These are phyloP conservation scores for Chaetomiaceae sp. DNA, from an alignment of 2,329 filamentous ascomycete species.

Conservation along the genomic window DNA sequence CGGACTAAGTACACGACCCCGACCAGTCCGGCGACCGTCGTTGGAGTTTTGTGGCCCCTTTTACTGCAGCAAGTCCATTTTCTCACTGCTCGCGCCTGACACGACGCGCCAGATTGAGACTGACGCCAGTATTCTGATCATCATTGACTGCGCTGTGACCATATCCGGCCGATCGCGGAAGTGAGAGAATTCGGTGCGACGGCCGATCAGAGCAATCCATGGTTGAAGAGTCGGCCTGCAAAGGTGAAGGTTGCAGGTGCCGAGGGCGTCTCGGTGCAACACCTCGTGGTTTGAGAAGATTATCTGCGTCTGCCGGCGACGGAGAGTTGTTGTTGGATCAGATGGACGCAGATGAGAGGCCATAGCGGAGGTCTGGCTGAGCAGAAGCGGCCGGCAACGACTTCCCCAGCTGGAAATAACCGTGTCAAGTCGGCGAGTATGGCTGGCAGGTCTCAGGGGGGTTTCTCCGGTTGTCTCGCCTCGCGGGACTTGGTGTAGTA, in stretches of 20 bases:
- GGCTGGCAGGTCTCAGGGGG: background rate
- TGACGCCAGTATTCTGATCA: background rate
- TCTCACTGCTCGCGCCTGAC: too few relatives aligned
- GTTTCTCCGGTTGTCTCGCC: conserved; percentile 6
- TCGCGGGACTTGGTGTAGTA: conserved; percentile 1
- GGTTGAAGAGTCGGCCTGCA: background rate
- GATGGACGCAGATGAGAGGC: background rate
- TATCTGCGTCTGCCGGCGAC: background rate
- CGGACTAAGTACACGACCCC: too few relatives aligned
- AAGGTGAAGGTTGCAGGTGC: background rate
- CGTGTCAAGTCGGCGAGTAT: too few relatives aligned
- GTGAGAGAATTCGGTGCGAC: background rate
- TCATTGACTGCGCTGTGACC: background rate
- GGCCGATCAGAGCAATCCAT: background rate
- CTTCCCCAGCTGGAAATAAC: background rate
- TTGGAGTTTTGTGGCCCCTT: too few relatives aligned
- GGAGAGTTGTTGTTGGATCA: background rate
- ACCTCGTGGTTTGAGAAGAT: background rate
- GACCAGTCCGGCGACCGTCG: too few relatives aligned
- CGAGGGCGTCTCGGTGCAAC: background rate
- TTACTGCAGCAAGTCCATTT: too few relatives aligned
- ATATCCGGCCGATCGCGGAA: background rate
- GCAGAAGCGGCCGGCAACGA: background rate
- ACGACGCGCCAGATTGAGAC: too few relatives aligned
- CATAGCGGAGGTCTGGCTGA: background rate